Evolutionary conservation across 805 yeast genomes (phyloP).

Genomic region (Cyberlindnera subsufficiens): DNA sequence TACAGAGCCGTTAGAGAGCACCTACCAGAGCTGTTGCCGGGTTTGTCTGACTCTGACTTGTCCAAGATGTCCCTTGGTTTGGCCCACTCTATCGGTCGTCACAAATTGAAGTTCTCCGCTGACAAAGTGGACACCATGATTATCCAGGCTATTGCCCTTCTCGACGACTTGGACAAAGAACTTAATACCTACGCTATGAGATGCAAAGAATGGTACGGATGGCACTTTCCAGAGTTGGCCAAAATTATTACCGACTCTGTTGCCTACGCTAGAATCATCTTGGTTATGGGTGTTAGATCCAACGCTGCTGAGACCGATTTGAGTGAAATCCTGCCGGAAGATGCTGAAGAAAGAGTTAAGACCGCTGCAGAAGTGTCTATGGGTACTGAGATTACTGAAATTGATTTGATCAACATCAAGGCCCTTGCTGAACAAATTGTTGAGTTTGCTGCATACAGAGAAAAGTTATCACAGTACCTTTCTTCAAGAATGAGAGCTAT

Average conservation of each 20-base stretch:
- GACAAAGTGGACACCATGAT: slow-evolving; percentile 99
- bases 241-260: slow-evolving; percentile 94
- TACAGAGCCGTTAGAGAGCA: slow-evolving; percentile 94
- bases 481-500: slow-evolving; percentile 96
- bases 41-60: slow-evolving; percentile 76
- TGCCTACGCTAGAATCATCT: slow-evolving; percentile 91
- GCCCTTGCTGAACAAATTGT: slow-evolving; percentile 94
- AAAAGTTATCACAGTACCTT: slow-evolving; percentile 87
- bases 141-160: slow-evolving; percentile 95
- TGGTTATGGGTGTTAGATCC: slow-evolving; percentile 90
- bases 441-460: slow-evolving; percentile 94
- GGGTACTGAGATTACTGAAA: slow-evolving; percentile 98
- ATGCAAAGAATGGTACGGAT: slow-evolving; percentile 99
- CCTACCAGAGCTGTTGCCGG: slow-evolving; percentile 91
- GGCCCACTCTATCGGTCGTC: slow-evolving; percentile 98
- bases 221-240: slow-evolving; percentile 99
- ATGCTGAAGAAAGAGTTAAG: slow-evolving; percentile 85
- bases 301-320: slow-evolving; percentile 88
- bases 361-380: slow-evolving; percentile 97
- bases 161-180: slow-evolving; percentile 96
- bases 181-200: slow-evolving; percentile 98
- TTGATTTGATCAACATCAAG: slow-evolving; percentile 81
- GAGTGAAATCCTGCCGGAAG: slow-evolving; percentile 88
- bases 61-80: slow-evolving; percentile 96
- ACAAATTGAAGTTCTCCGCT: slow-evolving; percentile 93